These are phyloP conservation scores for Sclerotinia spermophila DNA, from an alignment of 2,329 filamentous ascomycete species.

Conservation along the genomic window DNA sequence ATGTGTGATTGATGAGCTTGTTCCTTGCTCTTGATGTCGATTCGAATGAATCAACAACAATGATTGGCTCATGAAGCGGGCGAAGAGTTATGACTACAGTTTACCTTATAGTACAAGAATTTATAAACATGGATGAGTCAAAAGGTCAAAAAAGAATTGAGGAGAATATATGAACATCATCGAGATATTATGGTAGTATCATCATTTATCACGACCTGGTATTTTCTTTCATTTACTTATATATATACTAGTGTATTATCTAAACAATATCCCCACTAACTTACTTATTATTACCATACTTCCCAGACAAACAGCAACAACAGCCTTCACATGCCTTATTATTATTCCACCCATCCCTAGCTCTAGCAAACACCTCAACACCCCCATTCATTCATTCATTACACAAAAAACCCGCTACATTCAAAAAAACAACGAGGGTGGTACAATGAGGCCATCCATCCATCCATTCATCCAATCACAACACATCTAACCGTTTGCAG, in stretches of 20 bases:
- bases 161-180: background rate
- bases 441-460: background rate
- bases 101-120: no score
- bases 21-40: background rate
- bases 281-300: no score
- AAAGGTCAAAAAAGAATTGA: background rate
- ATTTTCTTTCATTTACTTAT: background rate
- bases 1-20: slow-evolving; percentile 4
- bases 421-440: background rate
- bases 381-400: background rate
- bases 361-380: background rate
- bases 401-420: background rate
- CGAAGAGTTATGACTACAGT: background rate
- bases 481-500: background rate
- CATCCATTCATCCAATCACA: background rate
- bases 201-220: background rate
- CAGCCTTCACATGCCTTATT: no score
- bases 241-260: background rate
- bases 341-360: no score
- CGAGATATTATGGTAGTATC: background rate
- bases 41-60: background rate
- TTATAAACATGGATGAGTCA: background rate
- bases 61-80: background rate
- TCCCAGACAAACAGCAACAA: no score
- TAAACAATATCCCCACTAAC: no score